Percentiles rank a stretch among this genome's conserved stretches.
These are phyloP conservation scores for Iberis pinnata DNA, from an alignment of 345 rosid species.

Conservation along the genomic window DNA sequence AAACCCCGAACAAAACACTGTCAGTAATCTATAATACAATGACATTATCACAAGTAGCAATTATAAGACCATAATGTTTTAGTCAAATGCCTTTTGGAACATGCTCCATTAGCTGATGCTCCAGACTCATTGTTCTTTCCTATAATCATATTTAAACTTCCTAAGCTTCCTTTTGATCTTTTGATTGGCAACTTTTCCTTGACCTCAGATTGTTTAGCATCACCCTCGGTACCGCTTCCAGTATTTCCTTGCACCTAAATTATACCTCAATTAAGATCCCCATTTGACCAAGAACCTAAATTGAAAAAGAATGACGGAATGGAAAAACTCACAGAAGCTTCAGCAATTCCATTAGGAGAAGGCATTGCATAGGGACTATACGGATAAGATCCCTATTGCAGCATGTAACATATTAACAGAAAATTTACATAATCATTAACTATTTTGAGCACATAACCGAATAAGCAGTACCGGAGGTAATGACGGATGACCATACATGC, in stretches of 20 bases:
- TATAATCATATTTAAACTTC: constrained; percentile 85
- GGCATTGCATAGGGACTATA: constrained; percentile 95
- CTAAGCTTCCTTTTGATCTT: constrained; percentile 97
- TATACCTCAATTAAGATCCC: constrained; percentile 19
- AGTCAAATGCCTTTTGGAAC: constrained; percentile 65
- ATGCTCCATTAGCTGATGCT: constrained; percentile 71
- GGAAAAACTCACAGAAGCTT: constrained; percentile 61
- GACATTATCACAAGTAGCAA: constrained; percentile 10
- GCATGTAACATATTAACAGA: constrained; percentile 2
- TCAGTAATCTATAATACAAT: constrained; percentile 4
- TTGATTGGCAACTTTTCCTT: constrained; percentile 96
- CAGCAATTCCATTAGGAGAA: constrained; percentile 83
- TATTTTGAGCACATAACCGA: constrained; percentile 7
- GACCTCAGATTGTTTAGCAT: constrained; percentile 67
- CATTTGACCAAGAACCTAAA: constrained; percentile 15
- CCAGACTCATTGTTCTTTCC: constrained; percentile 71
- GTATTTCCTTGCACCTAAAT: constrained; percentile 57
- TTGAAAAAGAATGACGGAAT: constrained; percentile 6
- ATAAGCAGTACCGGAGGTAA: constrained; percentile 70
- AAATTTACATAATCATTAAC: too few relatives aligned
- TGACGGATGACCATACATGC: constrained; percentile 91
- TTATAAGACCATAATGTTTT: background rate
- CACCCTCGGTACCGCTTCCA: constrained; percentile 61
- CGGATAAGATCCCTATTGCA: constrained; percentile 82
- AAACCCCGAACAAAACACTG: constrained; percentile 14